Evolutionary conservation across 192 early-diverging fungal genomes (phyloP).

Genomic region (Coemansia sp.): DNA sequence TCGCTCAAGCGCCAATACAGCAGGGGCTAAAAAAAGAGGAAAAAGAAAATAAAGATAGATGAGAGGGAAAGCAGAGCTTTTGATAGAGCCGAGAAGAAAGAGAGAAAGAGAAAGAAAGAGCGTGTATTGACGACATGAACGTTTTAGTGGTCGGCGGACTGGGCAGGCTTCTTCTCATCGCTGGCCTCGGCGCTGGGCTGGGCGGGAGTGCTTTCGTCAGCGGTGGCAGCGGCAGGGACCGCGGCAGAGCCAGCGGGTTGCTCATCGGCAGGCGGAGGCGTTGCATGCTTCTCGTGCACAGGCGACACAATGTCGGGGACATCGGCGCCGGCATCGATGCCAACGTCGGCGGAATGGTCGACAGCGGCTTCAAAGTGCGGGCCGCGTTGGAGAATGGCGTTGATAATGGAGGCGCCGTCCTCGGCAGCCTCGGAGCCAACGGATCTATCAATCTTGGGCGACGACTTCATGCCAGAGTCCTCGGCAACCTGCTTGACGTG

Average conservation of each 20-base stretch:
- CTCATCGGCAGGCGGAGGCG: not conserved
- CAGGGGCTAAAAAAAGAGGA: constrained; percentile 7
- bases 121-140: too few relatives aligned
- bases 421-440: constrained; percentile 23
- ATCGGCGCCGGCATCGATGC: constrained; percentile 15
- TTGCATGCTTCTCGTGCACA: not conserved
- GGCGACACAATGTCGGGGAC: constrained; percentile 9
- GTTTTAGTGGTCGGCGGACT: constrained; percentile 8
- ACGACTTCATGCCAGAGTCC: constrained; percentile 44
- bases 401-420: constrained; percentile 32
- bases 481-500: constrained; percentile 50
- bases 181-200: not conserved
- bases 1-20: constrained; percentile 1
- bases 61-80: not conserved
- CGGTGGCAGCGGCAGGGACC: constrained; percentile 12
- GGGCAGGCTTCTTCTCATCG: not conserved
- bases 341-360: not conserved
- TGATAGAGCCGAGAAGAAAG: constrained; percentile 1
- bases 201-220: not conserved
- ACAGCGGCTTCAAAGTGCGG: constrained; percentile 17
- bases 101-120: not conserved
- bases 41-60: constrained; percentile 8
- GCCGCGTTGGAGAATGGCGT: constrained; percentile 35
- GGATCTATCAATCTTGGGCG: constrained; percentile 40
- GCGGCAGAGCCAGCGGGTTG: constrained; percentile 13